Conservation (phyloP, 78 protist species). For the Planoprotostelium fungivorum region DNA sequence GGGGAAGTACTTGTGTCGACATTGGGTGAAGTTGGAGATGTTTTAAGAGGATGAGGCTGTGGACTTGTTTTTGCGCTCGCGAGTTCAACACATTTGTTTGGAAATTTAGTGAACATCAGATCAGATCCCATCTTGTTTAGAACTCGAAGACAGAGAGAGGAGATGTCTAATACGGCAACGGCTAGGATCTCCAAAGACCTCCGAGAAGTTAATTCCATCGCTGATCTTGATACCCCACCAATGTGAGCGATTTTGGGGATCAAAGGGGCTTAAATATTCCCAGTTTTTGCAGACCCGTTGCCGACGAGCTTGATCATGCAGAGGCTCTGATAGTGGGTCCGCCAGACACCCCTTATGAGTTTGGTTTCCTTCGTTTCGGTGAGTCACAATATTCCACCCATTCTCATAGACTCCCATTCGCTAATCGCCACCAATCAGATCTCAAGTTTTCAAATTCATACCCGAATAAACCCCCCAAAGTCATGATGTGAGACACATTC, state of each 20-base stretch:
- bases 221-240: not conserved
- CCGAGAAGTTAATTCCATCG: not conserved
- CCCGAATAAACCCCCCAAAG: not conserved
- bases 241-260: not conserved
- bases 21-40: too few relatives aligned
- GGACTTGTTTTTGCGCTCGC: too few relatives aligned
- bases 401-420: too few relatives aligned
- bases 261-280: not conserved
- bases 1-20: too few relatives aligned
- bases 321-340: slow-evolving; percentile 64
- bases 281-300: not conserved
- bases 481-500: not conserved
- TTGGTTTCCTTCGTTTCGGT: slow-evolving; percentile 59
- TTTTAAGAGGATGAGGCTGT: too few relatives aligned
- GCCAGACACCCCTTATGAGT: slow-evolving; percentile 44
- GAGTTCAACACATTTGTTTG: too few relatives aligned
- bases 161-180: not conserved
- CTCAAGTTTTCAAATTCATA: not conserved
- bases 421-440: not conserved
- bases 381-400: not conserved
- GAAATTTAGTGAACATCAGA: too few relatives aligned
- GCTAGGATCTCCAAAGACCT: not conserved
- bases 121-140: too few relatives aligned
- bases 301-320: not conserved
- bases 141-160: too few relatives aligned